Evolutionary conservation across 2,329 filamentous ascomycete species (phyloP).

Genomic region (Balansia obtecta): DNA sequence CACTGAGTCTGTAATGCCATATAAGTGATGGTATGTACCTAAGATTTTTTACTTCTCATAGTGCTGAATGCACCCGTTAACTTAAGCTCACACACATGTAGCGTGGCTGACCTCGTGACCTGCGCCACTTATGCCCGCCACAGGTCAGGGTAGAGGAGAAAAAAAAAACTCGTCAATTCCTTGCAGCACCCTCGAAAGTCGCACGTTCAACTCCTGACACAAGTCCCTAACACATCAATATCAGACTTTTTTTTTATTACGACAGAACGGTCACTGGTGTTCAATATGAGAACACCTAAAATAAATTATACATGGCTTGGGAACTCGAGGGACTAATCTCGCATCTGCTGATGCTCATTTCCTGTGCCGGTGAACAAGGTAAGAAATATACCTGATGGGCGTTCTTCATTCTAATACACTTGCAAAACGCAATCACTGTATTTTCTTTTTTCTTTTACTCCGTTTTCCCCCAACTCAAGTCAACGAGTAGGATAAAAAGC

Average conservation of each 20-base stretch:
- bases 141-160: background rate
- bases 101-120: background rate
- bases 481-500: too few species aligned
- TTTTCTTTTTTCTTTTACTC: too few species aligned
- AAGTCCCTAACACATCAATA: background rate
- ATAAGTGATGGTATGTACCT: too few species aligned
- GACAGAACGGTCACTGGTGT: background rate
- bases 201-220: conserved; percentile 10
- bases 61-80: too few species aligned
- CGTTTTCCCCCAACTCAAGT: too few species aligned
- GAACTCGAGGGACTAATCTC: conserved; percentile 27
- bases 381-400: conserved; percentile 7
- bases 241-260: conserved; percentile 3
- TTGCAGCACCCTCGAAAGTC: conserved; percentile 3
- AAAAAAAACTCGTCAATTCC: background rate
- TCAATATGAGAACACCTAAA: conserved; percentile 15
- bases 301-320: conserved; percentile 19
- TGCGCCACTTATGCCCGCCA: background rate
- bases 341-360: conserved; percentile 22
- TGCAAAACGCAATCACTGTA: background rate
- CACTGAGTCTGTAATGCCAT: too few species aligned
- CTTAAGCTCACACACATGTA: background rate
- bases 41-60: too few species aligned
- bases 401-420: conserved; percentile 1
- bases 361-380: conserved; percentile 27